These are phyloP conservation scores for Solanum hybrid DNA, from an alignment of 305 asterid genomes.

Conservation along the genomic window DNA sequence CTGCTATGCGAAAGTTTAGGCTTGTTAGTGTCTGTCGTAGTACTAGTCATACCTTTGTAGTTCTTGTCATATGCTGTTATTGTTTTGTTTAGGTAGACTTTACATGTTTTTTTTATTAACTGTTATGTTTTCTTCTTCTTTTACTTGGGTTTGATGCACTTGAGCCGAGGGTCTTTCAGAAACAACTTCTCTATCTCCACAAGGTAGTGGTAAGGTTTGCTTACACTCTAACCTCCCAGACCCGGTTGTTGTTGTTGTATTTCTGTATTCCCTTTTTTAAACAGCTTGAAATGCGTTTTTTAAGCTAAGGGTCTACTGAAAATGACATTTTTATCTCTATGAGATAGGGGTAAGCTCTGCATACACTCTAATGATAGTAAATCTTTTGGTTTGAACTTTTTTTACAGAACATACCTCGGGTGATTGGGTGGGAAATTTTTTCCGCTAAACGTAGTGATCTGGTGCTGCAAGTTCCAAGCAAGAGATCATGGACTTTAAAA, in stretches of 20 bases:
- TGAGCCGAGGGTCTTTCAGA: background rate
- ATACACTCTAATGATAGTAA: background rate
- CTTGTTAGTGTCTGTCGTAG: background rate
- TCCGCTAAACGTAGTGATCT: background rate
- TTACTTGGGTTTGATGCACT: background rate
- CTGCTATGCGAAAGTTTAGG: background rate
- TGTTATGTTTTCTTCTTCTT: background rate
- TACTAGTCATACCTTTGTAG: background rate
- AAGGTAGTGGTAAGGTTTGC: background rate
- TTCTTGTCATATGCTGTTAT: background rate
- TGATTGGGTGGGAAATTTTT: background rate
- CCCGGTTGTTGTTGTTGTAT: background rate
- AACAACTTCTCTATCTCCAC: background rate
- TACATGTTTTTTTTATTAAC: too few species aligned
- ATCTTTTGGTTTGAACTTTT: background rate
- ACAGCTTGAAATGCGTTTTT: background rate
- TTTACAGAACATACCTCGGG: background rate
- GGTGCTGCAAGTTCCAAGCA: background rate
- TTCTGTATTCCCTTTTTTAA: background rate
- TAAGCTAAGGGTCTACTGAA: background rate
- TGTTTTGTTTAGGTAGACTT: background rate
- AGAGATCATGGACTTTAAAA: background rate
- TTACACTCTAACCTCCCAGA: background rate
- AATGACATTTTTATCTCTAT: background rate
- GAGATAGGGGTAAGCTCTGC: background rate